Evolutionary conservation across 208 protist species (phyloP), one percentile per base, ranked within the genome.

Genomic region (Leishmania martiniquensis): DNA sequence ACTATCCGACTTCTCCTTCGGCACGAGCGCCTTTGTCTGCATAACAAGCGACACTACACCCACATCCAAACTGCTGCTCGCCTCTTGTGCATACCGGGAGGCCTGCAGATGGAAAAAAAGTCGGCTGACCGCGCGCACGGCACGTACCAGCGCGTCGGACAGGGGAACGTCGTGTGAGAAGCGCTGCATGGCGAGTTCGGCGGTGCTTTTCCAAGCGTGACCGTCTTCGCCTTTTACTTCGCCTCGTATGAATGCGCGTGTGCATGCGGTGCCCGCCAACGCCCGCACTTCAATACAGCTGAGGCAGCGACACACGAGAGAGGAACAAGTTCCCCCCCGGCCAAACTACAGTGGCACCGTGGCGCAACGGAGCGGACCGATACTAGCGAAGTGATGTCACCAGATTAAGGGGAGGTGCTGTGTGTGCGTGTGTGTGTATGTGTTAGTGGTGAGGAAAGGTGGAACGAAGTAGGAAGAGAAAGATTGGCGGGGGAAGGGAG

Each of bases 31-130:
- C 49, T 78, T 77, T 15, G 77, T 79, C 29, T 68, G 52, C 77
- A 80, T 82, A 0, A 79, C 55, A 15, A 75, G 51, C 10, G 81
- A 68, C 67, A 67, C 20, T 1, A 54, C 6, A n/a, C 45, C 59
- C 47, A 73, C 39, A 25, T 75, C 13, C 9, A 44, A 22, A 29
- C 15, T n/a, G 57, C 49, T 59, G 25, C 32, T 66, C 60, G 37
- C 29, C 25, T 51, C 25, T 25, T 34, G 17, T 34, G 71, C 55
- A 49, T 86, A 84, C 69, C 85, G 82, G 5, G 70, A 44, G 20
- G 69, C 54, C 72, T 89, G 85, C 15, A 89, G 22, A 6, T 74
- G 57, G 25, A 80, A 15, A 54, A 87, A 89, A 4, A 66, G 25
- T 42, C 74, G 70, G 45, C 76, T 79, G 15, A 57, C 75, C 6